These are phyloP conservation scores for Globomyces pollinis-pini DNA, from an alignment of 192 early-diverging fungal genomes.

Conservation along the genomic window DNA sequence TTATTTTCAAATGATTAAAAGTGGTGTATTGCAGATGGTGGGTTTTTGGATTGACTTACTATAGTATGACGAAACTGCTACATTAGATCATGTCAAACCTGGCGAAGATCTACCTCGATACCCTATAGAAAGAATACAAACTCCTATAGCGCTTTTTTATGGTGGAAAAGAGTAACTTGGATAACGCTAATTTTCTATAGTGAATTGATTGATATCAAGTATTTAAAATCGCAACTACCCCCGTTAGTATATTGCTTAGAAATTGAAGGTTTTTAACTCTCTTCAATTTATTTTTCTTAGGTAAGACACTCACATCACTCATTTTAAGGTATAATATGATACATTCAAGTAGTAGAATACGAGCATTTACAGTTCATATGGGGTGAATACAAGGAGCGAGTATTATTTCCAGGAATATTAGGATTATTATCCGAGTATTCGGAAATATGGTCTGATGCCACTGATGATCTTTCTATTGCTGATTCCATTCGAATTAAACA, in stretches of 20 bases:
- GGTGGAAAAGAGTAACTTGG: slow-evolving; percentile 79
- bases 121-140: slow-evolving; percentile 70
- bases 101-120: slow-evolving; percentile 63
- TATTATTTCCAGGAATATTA: slow-evolving; percentile 41
- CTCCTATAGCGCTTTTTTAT: slow-evolving; percentile 87
- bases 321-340: no score
- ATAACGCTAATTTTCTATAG: slow-evolving; percentile 57
- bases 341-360: no score
- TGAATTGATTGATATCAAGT: slow-evolving; percentile 20
- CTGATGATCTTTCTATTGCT: neutral
- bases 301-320: no score
- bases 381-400: slow-evolving; percentile 35
- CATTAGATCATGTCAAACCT: slow-evolving; percentile 36
- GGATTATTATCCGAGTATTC: slow-evolving; percentile 33
- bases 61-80: slow-evolving; percentile 85
- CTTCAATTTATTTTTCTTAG: no score
- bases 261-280: slow-evolving; percentile 37
- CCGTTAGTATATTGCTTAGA: slow-evolving; percentile 31
- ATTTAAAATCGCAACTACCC: no score
- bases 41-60: no score
- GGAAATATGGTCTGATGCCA: slow-evolving; percentile 30
- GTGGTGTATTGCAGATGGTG: slow-evolving; percentile 79
- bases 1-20: slow-evolving; percentile 93
- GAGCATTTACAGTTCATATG: slow-evolving; percentile 66
- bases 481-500: neutral